phyloP scores from a whole-genome alignment of 2,329 filamentous ascomycete genomes.

The Diplodia corticola region DNA sequence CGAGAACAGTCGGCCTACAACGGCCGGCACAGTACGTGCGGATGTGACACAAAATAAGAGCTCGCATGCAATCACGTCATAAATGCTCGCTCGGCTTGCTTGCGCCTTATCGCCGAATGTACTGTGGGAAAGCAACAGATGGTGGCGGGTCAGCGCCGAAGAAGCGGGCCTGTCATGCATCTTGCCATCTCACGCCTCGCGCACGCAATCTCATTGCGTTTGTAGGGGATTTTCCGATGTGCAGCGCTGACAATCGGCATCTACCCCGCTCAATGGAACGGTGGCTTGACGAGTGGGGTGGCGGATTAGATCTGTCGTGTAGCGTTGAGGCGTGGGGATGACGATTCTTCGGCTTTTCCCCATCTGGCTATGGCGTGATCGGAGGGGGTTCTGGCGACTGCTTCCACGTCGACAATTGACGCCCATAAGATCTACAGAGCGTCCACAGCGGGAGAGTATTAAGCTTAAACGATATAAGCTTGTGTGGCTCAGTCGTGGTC shows the following conservation, averaged over 20 bases:
- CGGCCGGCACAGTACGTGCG: neutral
- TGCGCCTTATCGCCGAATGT: neutral
- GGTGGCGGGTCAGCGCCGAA: neutral
- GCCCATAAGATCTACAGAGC: neutral
- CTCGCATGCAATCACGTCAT: neutral
- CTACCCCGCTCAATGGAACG: neutral
- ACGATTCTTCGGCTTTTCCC: neutral
- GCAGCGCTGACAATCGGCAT: neutral
- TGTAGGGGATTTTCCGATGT: neutral
- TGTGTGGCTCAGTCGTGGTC: neutral
- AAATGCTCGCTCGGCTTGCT: neutral
- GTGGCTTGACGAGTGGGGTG: neutral
- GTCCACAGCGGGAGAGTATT: neutral
- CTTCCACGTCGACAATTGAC: neutral
- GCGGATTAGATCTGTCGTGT: neutral
- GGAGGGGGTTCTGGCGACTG: neutral
- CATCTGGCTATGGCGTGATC: constrained; percentile 1
- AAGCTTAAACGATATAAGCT: neutral
- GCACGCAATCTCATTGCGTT: neutral
- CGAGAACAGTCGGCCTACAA: neutral
- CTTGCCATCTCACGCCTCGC: neutral
- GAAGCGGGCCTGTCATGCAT: neutral
- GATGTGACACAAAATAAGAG: neutral
- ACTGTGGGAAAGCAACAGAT: neutral
- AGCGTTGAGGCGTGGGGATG: neutral